Evolutionary conservation across 1,284 basidiomycete genomes (phyloP).

Genomic region (Leccinum pachyderme): DNA sequence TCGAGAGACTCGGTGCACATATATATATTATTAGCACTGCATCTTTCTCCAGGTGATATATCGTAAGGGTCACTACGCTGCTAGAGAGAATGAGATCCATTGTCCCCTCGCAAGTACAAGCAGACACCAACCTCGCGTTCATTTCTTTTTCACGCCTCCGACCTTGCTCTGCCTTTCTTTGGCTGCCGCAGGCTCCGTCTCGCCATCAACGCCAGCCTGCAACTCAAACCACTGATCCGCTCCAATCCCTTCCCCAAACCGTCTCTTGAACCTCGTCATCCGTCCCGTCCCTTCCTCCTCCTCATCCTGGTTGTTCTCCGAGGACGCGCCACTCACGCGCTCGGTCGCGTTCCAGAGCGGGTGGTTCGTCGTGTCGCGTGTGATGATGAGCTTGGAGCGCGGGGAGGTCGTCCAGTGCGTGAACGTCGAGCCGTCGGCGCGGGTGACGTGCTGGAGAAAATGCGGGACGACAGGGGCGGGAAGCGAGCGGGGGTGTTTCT

Average conservation of each 20-base stretch:
- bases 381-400: slow-evolving; percentile 67
- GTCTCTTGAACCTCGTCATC: slow-evolving; percentile 75
- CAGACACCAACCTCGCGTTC: slow-evolving; percentile 9
- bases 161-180: slow-evolving; percentile 23
- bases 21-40: slow-evolving; percentile 1
- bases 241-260: slow-evolving; percentile 63
- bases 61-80: neutral
- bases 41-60: neutral
- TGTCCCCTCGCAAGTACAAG: neutral
- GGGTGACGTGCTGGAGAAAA: slow-evolving; percentile 79
- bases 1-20: neutral
- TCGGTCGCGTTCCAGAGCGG: slow-evolving; percentile 69
- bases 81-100: neutral
- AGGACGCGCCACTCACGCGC: slow-evolving; percentile 53
- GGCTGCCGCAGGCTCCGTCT: slow-evolving; percentile 29
- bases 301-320: slow-evolving; percentile 64
- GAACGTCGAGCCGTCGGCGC: slow-evolving; percentile 85
- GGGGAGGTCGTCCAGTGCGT: slow-evolving; percentile 86
- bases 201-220: slow-evolving; percentile 26
- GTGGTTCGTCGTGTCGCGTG: slow-evolving; percentile 84
- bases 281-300: slow-evolving; percentile 68
- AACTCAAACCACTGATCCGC: slow-evolving; percentile 35
- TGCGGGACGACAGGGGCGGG: slow-evolving; percentile 82
- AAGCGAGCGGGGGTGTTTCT: slow-evolving; percentile 58
- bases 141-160: slow-evolving; percentile 22